phyloP scores from a whole-genome alignment of 768 basidiomycete genomes.

The Pleurotus salmoneostramineus region DNA sequence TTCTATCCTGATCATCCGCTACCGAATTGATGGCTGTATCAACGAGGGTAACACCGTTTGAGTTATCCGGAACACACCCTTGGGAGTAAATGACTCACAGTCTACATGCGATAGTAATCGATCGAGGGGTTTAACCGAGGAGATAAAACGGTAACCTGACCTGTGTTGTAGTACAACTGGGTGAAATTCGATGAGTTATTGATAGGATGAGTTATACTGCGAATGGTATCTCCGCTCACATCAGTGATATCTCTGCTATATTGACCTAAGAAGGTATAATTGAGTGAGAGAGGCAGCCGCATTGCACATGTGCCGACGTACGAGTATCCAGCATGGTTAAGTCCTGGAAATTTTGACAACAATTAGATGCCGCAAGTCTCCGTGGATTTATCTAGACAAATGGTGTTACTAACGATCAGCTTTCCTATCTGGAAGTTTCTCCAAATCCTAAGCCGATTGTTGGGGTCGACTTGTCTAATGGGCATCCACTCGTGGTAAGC shows the following conservation, averaged over 20 bases:
- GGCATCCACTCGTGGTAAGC: conserved; percentile 41
- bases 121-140: neutral
- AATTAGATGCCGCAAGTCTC: neutral
- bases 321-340: conserved; percentile 62
- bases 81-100: conserved; percentile 1
- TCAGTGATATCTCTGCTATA: conserved; percentile 59
- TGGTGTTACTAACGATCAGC: conserved; percentile 28
- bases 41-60: conserved; percentile 5
- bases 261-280: conserved; percentile 26
- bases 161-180: conserved; percentile 48
- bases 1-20: conserved; percentile 37
- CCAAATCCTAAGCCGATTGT: conserved; percentile 58
- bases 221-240: conserved; percentile 22
- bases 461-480: conserved; percentile 50
- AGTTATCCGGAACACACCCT: conserved; percentile 8
- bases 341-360: conserved; percentile 20
- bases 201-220: neutral
- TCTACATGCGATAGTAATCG: neutral
- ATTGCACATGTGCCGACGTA: conserved; percentile 17
- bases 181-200: neutral
- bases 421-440: conserved; percentile 62
- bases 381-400: neutral
- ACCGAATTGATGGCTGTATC: conserved; percentile 38
- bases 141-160: conserved; percentile 19
- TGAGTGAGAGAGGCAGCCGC: neutral